phyloP scores from a whole-genome alignment of 1,284 basidiomycete genomes.

The Gomphus sp. region DNA sequence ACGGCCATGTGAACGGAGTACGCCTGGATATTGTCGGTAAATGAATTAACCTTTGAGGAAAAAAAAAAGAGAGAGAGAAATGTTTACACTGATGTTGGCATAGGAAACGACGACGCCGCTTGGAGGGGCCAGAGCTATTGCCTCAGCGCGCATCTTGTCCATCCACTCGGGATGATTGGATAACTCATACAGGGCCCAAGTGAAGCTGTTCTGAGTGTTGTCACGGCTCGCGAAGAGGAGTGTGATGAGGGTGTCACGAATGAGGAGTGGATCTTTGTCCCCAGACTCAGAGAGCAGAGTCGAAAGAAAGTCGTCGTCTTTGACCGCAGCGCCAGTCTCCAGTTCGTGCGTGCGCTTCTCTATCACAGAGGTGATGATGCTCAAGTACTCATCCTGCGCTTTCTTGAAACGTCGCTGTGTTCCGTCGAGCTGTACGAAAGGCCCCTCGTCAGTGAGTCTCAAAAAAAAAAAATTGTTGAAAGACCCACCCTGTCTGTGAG shows the following conservation, averaged over 20 bases:
- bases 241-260: constrained; percentile 18
- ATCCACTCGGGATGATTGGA: constrained; percentile 14
- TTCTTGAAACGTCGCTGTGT: not conserved
- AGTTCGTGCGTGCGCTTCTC: not conserved
- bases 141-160: constrained; percentile 16
- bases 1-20: constrained; percentile 14
- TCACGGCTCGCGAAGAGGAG: constrained; percentile 20
- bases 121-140: not conserved
- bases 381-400: not conserved
- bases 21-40: not conserved
- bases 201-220: constrained; percentile 18
- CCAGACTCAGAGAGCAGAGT: constrained; percentile 10
- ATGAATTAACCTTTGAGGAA: not conserved
- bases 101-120: not conserved
- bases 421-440: not conserved
- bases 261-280: constrained; percentile 9
- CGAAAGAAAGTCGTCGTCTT: constrained; percentile 14
- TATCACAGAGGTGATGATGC: not conserved
- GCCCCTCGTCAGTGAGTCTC: not conserved
- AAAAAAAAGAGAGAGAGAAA: too few relatives aligned
- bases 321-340: not conserved
- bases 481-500: constrained; percentile 14
- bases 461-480: not conserved
- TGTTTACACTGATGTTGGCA: not conserved
- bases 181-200: constrained; percentile 18